Percentiles rank a stretch among this genome's conserved stretches.
Evolutionary conservation across 179 eudicot species (phyloP).

Genomic region (Corrigiola litoralis): DNA sequence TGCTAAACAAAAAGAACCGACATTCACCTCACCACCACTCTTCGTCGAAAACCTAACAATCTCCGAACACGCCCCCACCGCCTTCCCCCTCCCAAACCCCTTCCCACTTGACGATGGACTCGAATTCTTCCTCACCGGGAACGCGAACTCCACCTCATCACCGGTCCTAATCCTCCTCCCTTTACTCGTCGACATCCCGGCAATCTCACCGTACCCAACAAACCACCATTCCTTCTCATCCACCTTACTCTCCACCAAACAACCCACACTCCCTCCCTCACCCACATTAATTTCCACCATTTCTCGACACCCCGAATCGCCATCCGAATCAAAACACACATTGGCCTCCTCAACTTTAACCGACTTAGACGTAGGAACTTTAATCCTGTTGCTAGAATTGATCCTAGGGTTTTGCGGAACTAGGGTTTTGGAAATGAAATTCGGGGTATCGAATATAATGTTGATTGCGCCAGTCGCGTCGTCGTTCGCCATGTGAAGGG

Average conservation of each 20-base stretch:
- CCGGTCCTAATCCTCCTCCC: slow-evolving; percentile 68
- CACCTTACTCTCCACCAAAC: neutral
- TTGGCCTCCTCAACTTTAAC: slow-evolving; percentile 16
- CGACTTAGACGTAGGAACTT: slow-evolving; percentile 13
- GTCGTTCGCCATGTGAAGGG: slow-evolving; percentile 89
- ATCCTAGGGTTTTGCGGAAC: slow-evolving; percentile 31
- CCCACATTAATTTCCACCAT: slow-evolving; percentile 2
- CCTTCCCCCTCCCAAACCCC: slow-evolving; percentile 60
- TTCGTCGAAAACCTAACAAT: slow-evolving; percentile 84
- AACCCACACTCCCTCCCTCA: slow-evolving; percentile 20
- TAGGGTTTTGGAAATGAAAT: slow-evolving; percentile 27
- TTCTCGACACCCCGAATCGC: neutral
- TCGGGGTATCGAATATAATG: slow-evolving; percentile 82
- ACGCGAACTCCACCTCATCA: slow-evolving; percentile 61
- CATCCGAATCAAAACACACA: slow-evolving; percentile 1
- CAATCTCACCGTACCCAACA: slow-evolving; percentile 61
- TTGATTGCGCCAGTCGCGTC: slow-evolving; percentile 88
- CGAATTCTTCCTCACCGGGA: slow-evolving; percentile 42
- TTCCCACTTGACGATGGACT: slow-evolving; percentile 41
- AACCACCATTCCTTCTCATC: slow-evolving; percentile 72
- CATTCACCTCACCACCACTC: slow-evolving; percentile 66
- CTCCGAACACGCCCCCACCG: slow-evolving; percentile 53
- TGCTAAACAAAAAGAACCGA: neutral
- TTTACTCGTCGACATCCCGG: slow-evolving; percentile 80
- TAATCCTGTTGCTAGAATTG: slow-evolving; percentile 16